A percentile compares a stretch with the other conserved stretches of the same genome.
Conservation (phyloP, 768 basidiomycete genomes). For the Termitomyces sp. region DNA sequence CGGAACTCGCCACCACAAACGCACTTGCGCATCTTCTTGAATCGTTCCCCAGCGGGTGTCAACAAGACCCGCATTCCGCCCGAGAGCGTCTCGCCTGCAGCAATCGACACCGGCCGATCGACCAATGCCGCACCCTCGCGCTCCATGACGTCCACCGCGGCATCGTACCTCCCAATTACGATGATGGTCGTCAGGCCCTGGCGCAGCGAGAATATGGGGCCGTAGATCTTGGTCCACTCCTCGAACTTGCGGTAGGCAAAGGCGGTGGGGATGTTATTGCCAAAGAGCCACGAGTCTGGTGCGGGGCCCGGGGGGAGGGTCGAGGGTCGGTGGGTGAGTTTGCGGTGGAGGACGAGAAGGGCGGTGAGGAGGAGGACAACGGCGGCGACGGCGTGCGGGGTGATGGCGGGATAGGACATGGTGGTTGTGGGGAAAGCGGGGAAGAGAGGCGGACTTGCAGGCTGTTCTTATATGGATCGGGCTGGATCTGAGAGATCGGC, state of each 20-base stretch:
- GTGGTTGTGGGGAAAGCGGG: not conserved
- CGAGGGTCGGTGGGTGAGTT: conserved; percentile 15
- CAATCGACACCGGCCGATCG: conserved; percentile 50
- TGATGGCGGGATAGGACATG: not conserved
- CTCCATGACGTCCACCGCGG: conserved; percentile 64
- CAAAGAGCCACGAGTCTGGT: conserved; percentile 31
- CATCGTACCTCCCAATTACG: conserved; percentile 47
- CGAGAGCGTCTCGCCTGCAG: conserved; percentile 55
- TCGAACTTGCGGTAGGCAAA: conserved; percentile 50
- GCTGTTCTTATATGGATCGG: not conserved
- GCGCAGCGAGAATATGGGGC: conserved; percentile 53
- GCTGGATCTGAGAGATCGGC: not conserved
- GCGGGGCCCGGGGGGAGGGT: conserved; percentile 42
- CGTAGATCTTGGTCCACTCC: conserved; percentile 57
- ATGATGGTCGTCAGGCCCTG: conserved; percentile 41
- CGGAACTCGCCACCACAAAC: not conserved
- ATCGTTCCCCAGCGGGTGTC: conserved; percentile 51
- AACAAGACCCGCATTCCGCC: conserved; percentile 56
- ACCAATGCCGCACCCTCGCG: conserved; percentile 54
- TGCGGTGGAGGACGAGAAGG: conserved; percentile 24
- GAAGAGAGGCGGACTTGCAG: not conserved
- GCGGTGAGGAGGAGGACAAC: conserved; percentile 25
- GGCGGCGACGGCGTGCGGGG: conserved; percentile 24
- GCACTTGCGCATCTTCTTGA: conserved; percentile 58
- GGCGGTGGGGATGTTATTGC: conserved; percentile 32